These are phyloP conservation scores for Albugo laibachii DNA, from an alignment of 352 stramenopile genomes.

Conservation along the genomic window DNA sequence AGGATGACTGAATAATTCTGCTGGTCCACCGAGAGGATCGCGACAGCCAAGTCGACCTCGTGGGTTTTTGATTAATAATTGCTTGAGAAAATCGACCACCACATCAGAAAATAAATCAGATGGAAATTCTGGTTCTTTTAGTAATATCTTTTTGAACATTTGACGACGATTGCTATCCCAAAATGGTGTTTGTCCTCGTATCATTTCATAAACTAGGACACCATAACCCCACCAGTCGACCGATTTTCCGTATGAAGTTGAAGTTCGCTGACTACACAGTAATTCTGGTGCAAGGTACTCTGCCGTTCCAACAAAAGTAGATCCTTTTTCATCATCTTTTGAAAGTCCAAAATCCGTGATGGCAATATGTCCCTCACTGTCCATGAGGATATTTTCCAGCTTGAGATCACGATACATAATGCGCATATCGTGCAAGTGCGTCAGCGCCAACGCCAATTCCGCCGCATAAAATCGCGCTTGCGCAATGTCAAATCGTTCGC, in stretches of 20 bases:
- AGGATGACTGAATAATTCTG: slow-evolving; percentile 69
- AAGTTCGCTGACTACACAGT: slow-evolving; percentile 48
- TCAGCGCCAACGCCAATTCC: slow-evolving; percentile 58
- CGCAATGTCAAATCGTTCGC: slow-evolving; percentile 39
- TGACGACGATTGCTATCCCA: slow-evolving; percentile 65
- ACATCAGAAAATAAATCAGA: slow-evolving; percentile 37
- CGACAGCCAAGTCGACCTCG: slow-evolving; percentile 38
- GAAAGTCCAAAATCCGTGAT: slow-evolving; percentile 80
- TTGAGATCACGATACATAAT: slow-evolving; percentile 84
- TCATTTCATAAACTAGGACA: slow-evolving; percentile 79
- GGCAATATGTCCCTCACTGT: slow-evolving; percentile 57
- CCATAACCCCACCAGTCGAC: slow-evolving; percentile 80
- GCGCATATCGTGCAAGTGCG: slow-evolving; percentile 71
- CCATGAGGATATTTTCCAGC: slow-evolving; percentile 81
- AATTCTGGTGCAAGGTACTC: slow-evolving; percentile 74
- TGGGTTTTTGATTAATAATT: slow-evolving; percentile 58
- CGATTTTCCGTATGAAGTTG: slow-evolving; percentile 57
- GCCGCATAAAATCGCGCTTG: slow-evolving; percentile 73
- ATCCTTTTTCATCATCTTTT: slow-evolving; percentile 70
- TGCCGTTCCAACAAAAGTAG: slow-evolving; percentile 64
- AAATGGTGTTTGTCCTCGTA: slow-evolving; percentile 63
- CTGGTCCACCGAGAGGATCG: slow-evolving; percentile 14
- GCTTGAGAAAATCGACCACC: slow-evolving; percentile 43
- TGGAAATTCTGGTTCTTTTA: slow-evolving; percentile 40
- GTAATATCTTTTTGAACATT: slow-evolving; percentile 78